phyloP scores from a whole-genome alignment of 176 grass and related monocot genomes.

The Zoysia pacifica region DNA sequence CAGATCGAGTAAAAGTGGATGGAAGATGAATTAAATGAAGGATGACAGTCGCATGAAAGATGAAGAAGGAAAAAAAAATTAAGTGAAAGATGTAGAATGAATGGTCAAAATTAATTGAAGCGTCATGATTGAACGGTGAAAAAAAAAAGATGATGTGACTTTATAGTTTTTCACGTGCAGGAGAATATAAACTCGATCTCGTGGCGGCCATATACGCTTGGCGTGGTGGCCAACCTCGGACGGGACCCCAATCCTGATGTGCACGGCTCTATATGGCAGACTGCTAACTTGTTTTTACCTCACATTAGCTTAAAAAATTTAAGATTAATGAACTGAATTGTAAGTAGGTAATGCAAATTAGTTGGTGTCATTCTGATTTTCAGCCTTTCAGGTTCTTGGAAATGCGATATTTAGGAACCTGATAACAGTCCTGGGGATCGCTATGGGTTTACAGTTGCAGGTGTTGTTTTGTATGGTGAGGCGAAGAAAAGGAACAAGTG shows the following conservation, averaged over 20 bases:
- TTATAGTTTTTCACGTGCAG: too few species aligned
- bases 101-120: too few species aligned
- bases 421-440: slow-evolving; percentile 57
- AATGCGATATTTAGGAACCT: slow-evolving; percentile 57
- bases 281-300: not conserved
- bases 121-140: too few species aligned
- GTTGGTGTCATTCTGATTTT: slow-evolving; percentile 54
- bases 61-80: too few species aligned
- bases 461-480: slow-evolving; percentile 56
- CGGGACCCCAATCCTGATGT: slow-evolving; percentile 59
- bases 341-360: slow-evolving; percentile 52
- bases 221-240: slow-evolving; percentile 34
- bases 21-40: too few species aligned
- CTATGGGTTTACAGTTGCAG: slow-evolving; percentile 52
- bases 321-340: not conserved
- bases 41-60: too few species aligned
- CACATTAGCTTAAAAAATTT: not conserved
- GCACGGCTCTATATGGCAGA: not conserved
- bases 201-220: slow-evolving; percentile 21
- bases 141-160: too few species aligned
- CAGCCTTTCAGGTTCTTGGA: slow-evolving; percentile 21
- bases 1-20: too few species aligned
- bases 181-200: too few species aligned
- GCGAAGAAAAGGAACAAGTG: slow-evolving; percentile 69
- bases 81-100: too few species aligned